Base-by-base conservation (phyloP, 495 filamentous ascomycete species). In the Daldinia decipiens region DNA sequence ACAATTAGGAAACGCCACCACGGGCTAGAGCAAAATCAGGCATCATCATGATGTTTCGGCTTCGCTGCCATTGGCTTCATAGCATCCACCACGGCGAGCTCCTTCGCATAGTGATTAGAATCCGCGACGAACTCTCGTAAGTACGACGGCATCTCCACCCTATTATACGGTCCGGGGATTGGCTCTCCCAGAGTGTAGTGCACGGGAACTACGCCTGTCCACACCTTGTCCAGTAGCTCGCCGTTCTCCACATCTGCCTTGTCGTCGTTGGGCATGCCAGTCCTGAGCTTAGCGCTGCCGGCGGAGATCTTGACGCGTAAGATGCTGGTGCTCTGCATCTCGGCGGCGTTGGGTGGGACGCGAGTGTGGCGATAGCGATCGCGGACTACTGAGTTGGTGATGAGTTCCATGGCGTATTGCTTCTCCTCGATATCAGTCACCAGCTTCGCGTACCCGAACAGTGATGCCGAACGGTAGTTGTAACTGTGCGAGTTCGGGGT, bases 181-280 rank as follows among this genome's bases (percentile, higher is more conserved):
- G 94, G 93, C 57, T 88, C 83, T 0, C 91, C 93, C 59, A 92
- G 79, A 0, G 78, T 83, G 50, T 85, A 84, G 78, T 87, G 90
- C 31, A 92, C 83, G 2, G 93, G 94, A 19, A 97, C 84, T n/a
- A 96, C 93, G 0, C 94, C 94, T 0, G 90, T 91, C 94, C 93
- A 97, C 7, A 91, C 87, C 36, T 82, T 81, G 8, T 78, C 79
- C 12, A 83, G 82, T 26, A 96, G 58, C 17, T 86, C 87, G n/a
- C 82, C 82, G 54, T 90, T 83, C 34, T 85, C 84, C 56, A 82
- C 74, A 76, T 97, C 95, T 54, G 84, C 89, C 61, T 79, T 85
- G 54, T 93, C 91, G 73, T 97, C 94, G 5, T 83, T 82, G 0
- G 93, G 89, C 43, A 80, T 81, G 0, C 93, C 94, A 15, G 81